phyloP scores from a whole-genome alignment of 495 filamentous ascomycete species.

The Cercophora samala region DNA sequence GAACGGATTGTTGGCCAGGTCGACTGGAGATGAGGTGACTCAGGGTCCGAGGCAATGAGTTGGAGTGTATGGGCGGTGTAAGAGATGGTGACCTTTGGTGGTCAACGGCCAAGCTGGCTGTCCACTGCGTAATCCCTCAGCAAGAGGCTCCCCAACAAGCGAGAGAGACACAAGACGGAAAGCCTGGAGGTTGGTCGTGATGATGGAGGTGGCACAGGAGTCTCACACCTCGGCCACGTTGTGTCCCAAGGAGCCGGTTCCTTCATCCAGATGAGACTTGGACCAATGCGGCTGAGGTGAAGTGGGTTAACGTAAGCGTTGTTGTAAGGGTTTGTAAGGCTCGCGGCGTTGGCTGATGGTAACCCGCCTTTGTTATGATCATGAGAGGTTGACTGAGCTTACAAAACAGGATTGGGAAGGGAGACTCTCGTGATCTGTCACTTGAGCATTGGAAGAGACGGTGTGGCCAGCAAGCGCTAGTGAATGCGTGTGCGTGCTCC shows the following conservation, averaged over 20 bases:
- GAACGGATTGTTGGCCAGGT: not conserved
- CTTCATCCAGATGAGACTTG: not conserved
- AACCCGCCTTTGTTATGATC: not conserved
- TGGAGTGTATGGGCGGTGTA: not conserved
- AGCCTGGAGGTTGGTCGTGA: conserved; percentile 6
- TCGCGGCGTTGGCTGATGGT: conserved; percentile 1
- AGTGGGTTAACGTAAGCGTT: conserved; percentile 4
- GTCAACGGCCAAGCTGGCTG: not conserved
- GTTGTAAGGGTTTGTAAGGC: conserved; percentile 4
- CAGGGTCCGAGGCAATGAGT: not conserved
- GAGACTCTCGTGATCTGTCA: conserved; percentile 15
- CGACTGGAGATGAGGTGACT: not conserved
- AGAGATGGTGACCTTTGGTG: conserved; percentile 1
- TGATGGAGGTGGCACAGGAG: conserved; percentile 12
- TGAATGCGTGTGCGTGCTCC: not conserved
- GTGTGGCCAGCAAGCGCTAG: conserved; percentile 17
- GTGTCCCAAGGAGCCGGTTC: conserved; percentile 11
- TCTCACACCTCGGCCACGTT: conserved; percentile 10
- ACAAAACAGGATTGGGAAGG: conserved; percentile 7
- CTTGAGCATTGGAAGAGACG: conserved; percentile 9
- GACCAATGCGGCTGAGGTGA: conserved; percentile 14
- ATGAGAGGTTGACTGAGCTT: not conserved
- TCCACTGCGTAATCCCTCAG: not conserved
- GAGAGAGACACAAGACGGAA: conserved; percentile 3
- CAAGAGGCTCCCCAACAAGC: conserved; percentile 9